Evolutionary conservation across 1,284 basidiomycete species (phyloP), one percentile per base, ranked within the genome.

Genomic region (Pseudozyma sp.): DNA sequence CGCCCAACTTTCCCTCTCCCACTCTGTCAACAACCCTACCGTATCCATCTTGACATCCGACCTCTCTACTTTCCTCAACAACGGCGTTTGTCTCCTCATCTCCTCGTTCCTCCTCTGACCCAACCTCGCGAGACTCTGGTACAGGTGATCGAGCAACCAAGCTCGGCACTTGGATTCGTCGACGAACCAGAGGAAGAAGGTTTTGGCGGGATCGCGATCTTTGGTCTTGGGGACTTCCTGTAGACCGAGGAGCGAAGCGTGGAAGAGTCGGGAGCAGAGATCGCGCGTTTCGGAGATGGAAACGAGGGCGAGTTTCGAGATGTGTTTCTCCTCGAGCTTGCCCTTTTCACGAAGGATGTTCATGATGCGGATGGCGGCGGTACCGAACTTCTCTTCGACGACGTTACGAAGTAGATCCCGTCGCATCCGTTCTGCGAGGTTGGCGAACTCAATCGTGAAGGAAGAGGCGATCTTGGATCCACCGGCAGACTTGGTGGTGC

Each of bases 321-420:
- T 92, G 87, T 94, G 93, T 83, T 96, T 95, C 85, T 98, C 96
- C 69, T 95, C 93, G 87, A 96, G 90, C 85, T 97, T 97, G n/a
- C 93, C 94, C n/a, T 90, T 91, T 58, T 92, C 90, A 52, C 93
- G 85, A 33, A 99, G 85, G 19, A 97, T 87, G 53, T 92, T 88
- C 68, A 98, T 86, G 54, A 98, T 91, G 39, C 95, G 88, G 3
- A 94, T 90, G 13, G 92, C 94, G 45, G 91, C 90, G 16, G 90
- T 87, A n/a, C 94, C 94, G 81, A 94, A 91, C 74, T 91, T 89
- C 77, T 95, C 92, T 75, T 91, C 87, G 39, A 95, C 89, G 30
- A 94, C 88, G 17, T 92, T 90, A 79, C 94, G 92, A 39, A 97
- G 85, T 13, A 96, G 87, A 17, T 89, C 89, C 75, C 89, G 87